Conservation (phyloP, 1,284 basidiomycete genomes). For the Leccinum colubrinum region DNA sequence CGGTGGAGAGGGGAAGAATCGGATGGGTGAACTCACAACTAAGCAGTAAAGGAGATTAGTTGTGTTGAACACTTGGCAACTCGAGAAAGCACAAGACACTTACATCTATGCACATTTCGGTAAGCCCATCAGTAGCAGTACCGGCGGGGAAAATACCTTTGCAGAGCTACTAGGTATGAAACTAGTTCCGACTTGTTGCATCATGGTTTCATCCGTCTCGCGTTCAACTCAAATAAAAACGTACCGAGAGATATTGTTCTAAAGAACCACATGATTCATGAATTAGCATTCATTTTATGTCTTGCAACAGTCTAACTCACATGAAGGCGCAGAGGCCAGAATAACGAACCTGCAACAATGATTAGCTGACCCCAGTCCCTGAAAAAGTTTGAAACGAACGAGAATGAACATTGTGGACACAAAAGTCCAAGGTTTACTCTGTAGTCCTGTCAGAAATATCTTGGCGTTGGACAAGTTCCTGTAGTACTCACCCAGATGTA, state of each 20-base stretch:
- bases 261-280: not conserved
- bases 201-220: not conserved
- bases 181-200: not conserved
- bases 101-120: conserved; percentile 1
- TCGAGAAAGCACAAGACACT: not conserved
- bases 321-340: not conserved
- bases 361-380: not conserved
- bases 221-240: not conserved
- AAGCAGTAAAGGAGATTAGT: not conserved
- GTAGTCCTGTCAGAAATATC: not conserved
- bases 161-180: not conserved
- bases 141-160: not conserved
- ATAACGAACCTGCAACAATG: not conserved
- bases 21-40: conserved; percentile 5
- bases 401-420: not conserved
- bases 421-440: not conserved
- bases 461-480: not conserved
- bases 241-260: not conserved
- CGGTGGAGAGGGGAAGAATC: not conserved
- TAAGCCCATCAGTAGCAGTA: not conserved
- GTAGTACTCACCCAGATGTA: not conserved
- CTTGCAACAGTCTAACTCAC: not conserved
- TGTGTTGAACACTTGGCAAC: not conserved
- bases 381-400: not conserved
- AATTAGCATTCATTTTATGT: not conserved